Conservation (phyloP, 164 flowering plant species). For the Annona cherimola region DNA sequence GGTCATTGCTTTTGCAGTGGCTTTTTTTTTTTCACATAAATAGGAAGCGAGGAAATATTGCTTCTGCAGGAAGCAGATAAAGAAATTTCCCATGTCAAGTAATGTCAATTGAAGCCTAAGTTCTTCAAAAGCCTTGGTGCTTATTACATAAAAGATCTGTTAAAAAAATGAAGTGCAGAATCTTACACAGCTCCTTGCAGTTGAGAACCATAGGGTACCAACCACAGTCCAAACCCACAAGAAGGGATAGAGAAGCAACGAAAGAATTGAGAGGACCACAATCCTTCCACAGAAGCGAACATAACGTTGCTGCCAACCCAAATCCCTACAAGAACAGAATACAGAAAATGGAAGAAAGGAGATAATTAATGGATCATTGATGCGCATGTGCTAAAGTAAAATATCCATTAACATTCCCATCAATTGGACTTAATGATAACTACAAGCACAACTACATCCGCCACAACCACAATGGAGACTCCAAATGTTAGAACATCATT, state of each 20-base stretch:
- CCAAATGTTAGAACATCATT: no score
- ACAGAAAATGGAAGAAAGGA: neutral
- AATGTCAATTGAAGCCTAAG: neutral
- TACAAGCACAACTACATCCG: no score
- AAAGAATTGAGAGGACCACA: conserved; percentile 75
- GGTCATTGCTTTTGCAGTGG: no score
- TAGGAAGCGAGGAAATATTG: no score
- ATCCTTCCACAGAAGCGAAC: conserved; percentile 88
- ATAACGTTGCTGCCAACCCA: conserved; percentile 90
- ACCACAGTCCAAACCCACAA: conserved; percentile 94
- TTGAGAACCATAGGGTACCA: conserved; percentile 93
- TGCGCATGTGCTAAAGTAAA: neutral
- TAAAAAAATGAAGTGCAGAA: neutral
- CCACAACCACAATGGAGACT: no score
- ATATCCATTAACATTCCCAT: no score
- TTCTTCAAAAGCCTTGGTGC: neutral
- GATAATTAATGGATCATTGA: neutral
- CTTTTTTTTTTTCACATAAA: neutral
- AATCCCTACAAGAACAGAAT: conserved; percentile 51
- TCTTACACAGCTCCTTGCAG: conserved; percentile 84
- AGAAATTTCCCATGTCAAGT: no score
- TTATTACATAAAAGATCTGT: neutral
- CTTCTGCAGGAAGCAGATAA: no score
- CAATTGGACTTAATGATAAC: no score
- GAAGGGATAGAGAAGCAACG: conserved; percentile 79